phyloP scores from a whole-genome alignment of 75 land plant genomes.

The Larix kaempferi region DNA sequence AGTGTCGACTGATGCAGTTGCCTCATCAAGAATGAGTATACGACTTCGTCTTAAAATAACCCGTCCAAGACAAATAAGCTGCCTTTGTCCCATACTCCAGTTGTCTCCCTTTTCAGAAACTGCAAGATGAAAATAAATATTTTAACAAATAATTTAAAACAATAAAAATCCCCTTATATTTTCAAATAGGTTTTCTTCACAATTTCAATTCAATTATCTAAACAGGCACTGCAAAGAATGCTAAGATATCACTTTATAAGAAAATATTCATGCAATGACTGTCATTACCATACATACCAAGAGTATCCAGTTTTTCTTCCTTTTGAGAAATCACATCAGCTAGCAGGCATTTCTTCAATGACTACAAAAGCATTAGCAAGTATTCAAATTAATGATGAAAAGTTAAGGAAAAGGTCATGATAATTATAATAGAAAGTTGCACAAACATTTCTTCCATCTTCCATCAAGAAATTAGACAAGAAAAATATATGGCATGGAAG shows the following conservation, averaged over 20 bases:
- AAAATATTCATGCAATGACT: background rate
- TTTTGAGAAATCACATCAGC: slow-evolving; percentile 25
- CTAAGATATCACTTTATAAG: no score
- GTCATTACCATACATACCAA: slow-evolving; percentile 20
- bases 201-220: no score
- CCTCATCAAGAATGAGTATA: slow-evolving; percentile 38
- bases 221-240: no score
- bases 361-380: slow-evolving; percentile 15
- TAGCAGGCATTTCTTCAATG: slow-evolving; percentile 37
- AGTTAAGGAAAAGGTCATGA: background rate
- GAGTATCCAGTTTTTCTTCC: slow-evolving; percentile 26
- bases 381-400: background rate
- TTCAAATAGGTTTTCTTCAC: no score
- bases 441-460: background rate
- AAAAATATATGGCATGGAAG: no score
- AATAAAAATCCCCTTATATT: no score
- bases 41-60: slow-evolving; percentile 33
- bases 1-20: slow-evolving; percentile 41
- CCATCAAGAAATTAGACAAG: no score
- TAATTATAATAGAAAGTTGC: background rate
- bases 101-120: slow-evolving; percentile 40
- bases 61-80: slow-evolving; percentile 36
- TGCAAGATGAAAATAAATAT: slow-evolving; percentile 1
- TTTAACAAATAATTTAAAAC: background rate
- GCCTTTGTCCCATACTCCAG: slow-evolving; percentile 47